Base-by-base conservation (phyloP, 164 flowering plant species). In the Berberis thunbergii region DNA sequence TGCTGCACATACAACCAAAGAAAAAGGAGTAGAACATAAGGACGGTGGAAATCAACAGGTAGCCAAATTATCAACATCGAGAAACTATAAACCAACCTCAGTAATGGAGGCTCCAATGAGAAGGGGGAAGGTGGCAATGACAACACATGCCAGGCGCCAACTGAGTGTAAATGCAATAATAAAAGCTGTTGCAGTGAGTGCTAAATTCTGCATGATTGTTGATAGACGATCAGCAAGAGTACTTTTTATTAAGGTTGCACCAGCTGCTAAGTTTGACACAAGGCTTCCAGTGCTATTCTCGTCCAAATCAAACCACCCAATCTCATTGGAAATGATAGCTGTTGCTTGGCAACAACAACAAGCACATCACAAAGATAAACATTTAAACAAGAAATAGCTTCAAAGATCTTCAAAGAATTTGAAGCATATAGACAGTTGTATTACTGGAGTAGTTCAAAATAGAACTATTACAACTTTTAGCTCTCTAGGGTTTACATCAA, bases 221-320 rank as follows among this genome's bases (percentile, higher is more conserved):
- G 97, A 85, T 41, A 86, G 63, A 4, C 85, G 79, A 54, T 86
- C 97, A 45, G 84, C 90, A 41, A 87, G 79, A 54, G 86, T 81
- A 68, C 83, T 81, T 50, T 87, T 66, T 13, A 87, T 86, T 55
- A 84, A 64, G 8, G 90, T 82, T 48, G 92, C 89, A 75, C 85
- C 87, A 7, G 83, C 83, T 55, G 90, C 91, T 61, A 90, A 74
- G 49, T 64, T 76, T 58, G 91, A 79, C 7, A 79, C 64, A 55
- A 88, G 67, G 8, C 82, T 70, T 3, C 89, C 84, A 44, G 80
- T 80, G 49, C 66, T 84, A 44, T 88, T 86, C 69, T 84, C 91
- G 7, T 84, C 86, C 72, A 76, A 63, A 77, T 91, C 95, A 62
- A 86, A 91, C 97, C 95, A 91, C 4, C 88, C 91, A 66, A 86